Base-by-base conservation (phyloP, 768 basidiomycete genomes). In the Coprinellus micaceus region DNA sequence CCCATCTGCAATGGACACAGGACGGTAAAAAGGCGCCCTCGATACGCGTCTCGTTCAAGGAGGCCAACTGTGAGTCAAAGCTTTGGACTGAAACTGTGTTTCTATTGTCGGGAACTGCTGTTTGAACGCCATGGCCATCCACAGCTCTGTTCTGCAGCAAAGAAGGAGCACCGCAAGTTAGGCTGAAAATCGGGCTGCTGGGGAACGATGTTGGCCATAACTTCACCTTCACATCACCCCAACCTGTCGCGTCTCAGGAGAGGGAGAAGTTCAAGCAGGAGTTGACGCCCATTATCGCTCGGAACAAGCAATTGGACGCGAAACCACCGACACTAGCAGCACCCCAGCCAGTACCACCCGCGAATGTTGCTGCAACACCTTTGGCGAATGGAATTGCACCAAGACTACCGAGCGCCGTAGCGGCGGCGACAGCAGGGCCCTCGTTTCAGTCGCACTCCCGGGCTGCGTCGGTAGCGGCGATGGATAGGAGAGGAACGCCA, bases 141-240 rank as follows among this genome's bases (percentile, higher is more conserved):
- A 59, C 67, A 90, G 90, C 89, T 17, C 77, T 94, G 33, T 93
- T 92, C 66, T 91, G 88, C 64, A 91, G 89, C 67, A 94, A 94
- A 64, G 86, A 88, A 64, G 88, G 87, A 53, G 85, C 89, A 4
- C 72, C 88, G 0, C 89, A 92, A 67, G 88, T 91, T 63, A 79
- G 84, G 47, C 76, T 94, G 47, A 93, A 93, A 65, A 72, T 95
- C 30, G 84, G 82, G 1, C 75, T 92, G 29, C 69, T 82, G 52
- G 78, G 76, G 47, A 84, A 91, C 67, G 88, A 89, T 54, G 78
- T 77, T 12, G 89, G 87, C 7, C 88, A 91, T 74, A 89, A 85
- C 64, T 95, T 94, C 69, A 88, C 88, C 1, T 93, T 91, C 72
- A 84, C 80, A 1, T 82, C 88, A 25, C 82, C 87, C 2, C 82